Percentiles rank a stretch among this genome's conserved stretches.
These are phyloP conservation scores for Dioscorea cayenensis DNA, from an alignment of 116 monocot species.

Conservation along the genomic window DNA sequence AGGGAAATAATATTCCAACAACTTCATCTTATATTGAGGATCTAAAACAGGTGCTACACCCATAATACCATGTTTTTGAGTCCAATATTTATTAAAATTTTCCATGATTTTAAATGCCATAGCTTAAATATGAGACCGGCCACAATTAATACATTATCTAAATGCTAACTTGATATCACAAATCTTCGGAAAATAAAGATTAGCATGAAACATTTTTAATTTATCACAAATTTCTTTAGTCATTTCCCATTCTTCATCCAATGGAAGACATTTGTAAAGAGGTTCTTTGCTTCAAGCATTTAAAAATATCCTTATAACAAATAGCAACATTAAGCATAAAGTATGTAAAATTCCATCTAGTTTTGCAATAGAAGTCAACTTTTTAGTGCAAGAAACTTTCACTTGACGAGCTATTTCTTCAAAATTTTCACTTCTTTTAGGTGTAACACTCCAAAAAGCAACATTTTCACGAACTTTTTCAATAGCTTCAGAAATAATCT, in stretches of 20 bases:
- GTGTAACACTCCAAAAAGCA: no score
- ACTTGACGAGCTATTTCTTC: not conserved
- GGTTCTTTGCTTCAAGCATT: not conserved
- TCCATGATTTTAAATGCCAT: conserved; percentile 4
- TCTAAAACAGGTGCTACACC: conserved; percentile 5
- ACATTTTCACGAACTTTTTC: no score
- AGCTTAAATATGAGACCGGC: not conserved
- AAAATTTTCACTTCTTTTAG: not conserved
- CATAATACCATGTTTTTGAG: conserved; percentile 9
- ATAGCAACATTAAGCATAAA: not conserved
- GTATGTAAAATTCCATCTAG: not conserved
- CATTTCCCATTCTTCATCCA: no score
- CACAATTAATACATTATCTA: not conserved
- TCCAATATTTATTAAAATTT: conserved; percentile 22
- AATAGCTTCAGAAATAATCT: no score
- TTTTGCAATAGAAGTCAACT: conserved; percentile 1
- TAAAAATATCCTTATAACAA: conserved; percentile 1
- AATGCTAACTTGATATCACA: no score
- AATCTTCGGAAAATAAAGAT: conserved; percentile 7
- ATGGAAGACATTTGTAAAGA: no score
- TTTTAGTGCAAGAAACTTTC: not conserved
- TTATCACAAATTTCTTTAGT: no score
- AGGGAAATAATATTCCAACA: no score
- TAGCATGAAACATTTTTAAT: no score
- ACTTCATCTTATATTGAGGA: conserved; percentile 10